These are phyloP conservation scores for Geosiphon pyriformis DNA, from an alignment of 192 early-diverging fungal species.

Conservation along the genomic window DNA sequence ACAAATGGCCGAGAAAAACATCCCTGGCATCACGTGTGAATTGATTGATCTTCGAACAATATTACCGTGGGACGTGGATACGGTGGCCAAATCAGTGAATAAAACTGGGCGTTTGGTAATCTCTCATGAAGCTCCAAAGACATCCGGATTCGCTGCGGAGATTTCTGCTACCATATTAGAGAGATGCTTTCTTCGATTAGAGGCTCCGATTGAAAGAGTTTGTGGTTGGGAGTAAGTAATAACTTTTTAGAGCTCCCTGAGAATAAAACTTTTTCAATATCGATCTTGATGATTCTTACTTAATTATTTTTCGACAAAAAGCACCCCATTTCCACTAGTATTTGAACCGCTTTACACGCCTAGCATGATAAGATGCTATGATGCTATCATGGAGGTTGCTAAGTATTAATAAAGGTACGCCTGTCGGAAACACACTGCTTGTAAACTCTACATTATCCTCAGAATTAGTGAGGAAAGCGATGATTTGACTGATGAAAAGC, in stretches of 20 bases:
- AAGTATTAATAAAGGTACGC: too few relatives aligned
- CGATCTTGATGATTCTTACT: not conserved
- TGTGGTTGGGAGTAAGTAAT: slow-evolving; percentile 64
- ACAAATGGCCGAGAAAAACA: slow-evolving; percentile 75
- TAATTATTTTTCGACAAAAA: slow-evolving; percentile 22
- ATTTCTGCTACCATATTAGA: slow-evolving; percentile 86
- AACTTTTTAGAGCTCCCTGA: not conserved
- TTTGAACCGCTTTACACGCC: slow-evolving; percentile 96
- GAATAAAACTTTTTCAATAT: not conserved
- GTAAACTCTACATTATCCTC: too few relatives aligned
- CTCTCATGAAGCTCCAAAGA: slow-evolving; percentile 90
- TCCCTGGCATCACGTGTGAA: slow-evolving; percentile 83
- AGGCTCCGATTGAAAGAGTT: slow-evolving; percentile 86
- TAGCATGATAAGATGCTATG: slow-evolving; percentile 71
- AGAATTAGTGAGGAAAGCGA: too few relatives aligned
- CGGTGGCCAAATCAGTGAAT: slow-evolving; percentile 82
- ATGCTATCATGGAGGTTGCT: slow-evolving; percentile 80
- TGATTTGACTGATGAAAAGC: too few relatives aligned
- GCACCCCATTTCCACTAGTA: slow-evolving; percentile 84
- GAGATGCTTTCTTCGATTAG: slow-evolving; percentile 83
- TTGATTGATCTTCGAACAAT: slow-evolving; percentile 91
- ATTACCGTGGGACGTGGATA: slow-evolving; percentile 88
- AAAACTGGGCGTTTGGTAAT: slow-evolving; percentile 90
- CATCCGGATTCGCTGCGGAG: slow-evolving; percentile 87
- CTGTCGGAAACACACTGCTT: too few relatives aligned